Evolutionary conservation across 768 basidiomycete genomes (phyloP), one percentile per base, ranked within the genome.

Genomic region (Russula sp.): DNA sequence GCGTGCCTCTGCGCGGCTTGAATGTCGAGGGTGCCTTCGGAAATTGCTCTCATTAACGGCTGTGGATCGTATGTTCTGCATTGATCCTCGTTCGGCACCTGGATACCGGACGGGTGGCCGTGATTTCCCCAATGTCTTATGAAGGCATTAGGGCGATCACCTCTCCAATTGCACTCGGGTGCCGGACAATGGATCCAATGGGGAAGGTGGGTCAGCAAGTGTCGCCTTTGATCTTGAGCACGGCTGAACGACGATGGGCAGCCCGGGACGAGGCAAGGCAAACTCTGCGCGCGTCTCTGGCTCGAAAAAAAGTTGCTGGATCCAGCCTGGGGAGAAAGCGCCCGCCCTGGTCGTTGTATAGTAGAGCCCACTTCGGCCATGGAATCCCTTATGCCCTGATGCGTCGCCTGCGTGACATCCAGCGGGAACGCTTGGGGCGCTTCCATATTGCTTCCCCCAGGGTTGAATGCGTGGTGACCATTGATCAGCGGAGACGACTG

Each of bases 91-190:
- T 28, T 20, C 22, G 6, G 16, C 20, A n/a, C 46, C 40, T 20
- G 56, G 10, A 5, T 61, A 20, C 13, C 46, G n/a, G 49, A 49
- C 22, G 36, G 40, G 40, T 57, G 64, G 5, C 28, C 28, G 0
- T 18, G 34, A 1, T 2, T 5, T 7, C 5, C 5, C 24, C 26
- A n/a, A 24, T 65, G 64, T 10, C 20, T 52, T 9, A 5, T 9
- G 5, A 65, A 28, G 5, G 4, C 36, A 51, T 57, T 26, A 10
- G 2, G 4, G 10, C 55, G 59, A 18, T 61, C 42, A 1, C 64
- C 64, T 24, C 54, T 65, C 59, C 59, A 65, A 1, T 20, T 10
- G 34, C 64, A 65, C 18, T 26, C 32, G 10, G 14, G 32, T 8
- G n/a, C 9, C 30, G 46, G 20, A 16, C 59, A 65, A 7, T 10